Conservation (phyloP, 176 grass and related monocot species). For the Musa beccarii region DNA sequence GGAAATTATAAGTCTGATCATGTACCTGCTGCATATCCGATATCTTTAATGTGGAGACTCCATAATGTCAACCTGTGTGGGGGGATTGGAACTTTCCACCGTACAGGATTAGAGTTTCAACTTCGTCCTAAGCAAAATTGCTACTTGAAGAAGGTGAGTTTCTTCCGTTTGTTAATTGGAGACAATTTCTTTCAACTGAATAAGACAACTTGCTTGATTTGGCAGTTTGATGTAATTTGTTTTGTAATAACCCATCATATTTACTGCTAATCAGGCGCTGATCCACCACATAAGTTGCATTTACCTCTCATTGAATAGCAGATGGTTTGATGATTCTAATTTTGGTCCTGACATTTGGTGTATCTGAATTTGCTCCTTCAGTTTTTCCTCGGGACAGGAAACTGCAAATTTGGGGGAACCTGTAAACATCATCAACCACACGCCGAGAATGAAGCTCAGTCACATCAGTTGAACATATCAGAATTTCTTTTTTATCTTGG, state of each 20-base stretch:
- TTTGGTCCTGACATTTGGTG: background rate
- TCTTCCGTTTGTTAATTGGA: background rate
- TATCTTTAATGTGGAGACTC: no score
- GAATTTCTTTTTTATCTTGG: slow-evolving; percentile 8
- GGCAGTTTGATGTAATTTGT: background rate
- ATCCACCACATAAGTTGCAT: background rate
- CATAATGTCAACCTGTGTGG: no score
- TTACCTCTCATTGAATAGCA: background rate
- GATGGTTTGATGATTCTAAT: background rate
- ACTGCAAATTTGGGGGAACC: slow-evolving; percentile 24
- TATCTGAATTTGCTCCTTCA: slow-evolving; percentile 18
- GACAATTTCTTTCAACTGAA: background rate
- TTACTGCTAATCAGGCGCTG: background rate
- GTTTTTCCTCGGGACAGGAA: slow-evolving; percentile 48
- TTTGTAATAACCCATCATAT: background rate
- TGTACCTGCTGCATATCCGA: no score
- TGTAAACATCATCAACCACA: slow-evolving; percentile 37
- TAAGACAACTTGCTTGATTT: background rate
- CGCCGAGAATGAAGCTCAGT: slow-evolving; percentile 20
- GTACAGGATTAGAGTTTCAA: no score
- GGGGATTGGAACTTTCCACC: no score
- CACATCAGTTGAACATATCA: slow-evolving; percentile 28
- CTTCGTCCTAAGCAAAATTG: background rate
- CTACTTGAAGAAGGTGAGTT: background rate
- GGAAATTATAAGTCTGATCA: no score